Evolutionary conservation across 2,329 filamentous ascomycete genomes (phyloP).

Genomic region (Epichloe elymi): DNA sequence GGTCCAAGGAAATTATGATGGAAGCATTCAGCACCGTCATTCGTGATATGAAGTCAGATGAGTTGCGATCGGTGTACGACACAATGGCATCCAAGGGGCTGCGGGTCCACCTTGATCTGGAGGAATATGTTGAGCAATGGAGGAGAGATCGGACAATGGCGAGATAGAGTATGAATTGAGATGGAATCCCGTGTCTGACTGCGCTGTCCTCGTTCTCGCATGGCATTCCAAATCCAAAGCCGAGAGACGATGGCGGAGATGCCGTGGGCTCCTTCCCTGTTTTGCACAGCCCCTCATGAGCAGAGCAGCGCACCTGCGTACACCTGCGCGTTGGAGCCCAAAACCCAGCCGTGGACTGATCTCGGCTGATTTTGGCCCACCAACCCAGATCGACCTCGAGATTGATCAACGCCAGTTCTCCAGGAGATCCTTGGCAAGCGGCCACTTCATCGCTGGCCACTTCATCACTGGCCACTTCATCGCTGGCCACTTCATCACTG

Average conservation of each 20-base stretch:
- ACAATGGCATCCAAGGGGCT: constrained; percentile 36
- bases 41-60: constrained; percentile 30
- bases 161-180: not conserved
- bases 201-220: no score
- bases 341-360: no score
- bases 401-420: not conserved
- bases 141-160: constrained; percentile 8
- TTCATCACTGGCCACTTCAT: not conserved
- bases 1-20: constrained; percentile 36
- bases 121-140: constrained; percentile 30
- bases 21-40: constrained; percentile 35
- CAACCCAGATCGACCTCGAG: no score
- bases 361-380: no score
- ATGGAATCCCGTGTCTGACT: no score
- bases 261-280: not conserved
- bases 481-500: not conserved
- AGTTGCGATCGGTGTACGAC: constrained; percentile 35
- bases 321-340: no score
- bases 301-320: no score
- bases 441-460: not conserved
- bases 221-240: not conserved
- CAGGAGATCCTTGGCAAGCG: not conserved
- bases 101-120: constrained; percentile 37
- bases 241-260: not conserved
- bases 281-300: not conserved